Base-by-base conservation (phyloP, 192 early-diverging fungal species). In the Lunasporangiospora selenospora region DNA sequence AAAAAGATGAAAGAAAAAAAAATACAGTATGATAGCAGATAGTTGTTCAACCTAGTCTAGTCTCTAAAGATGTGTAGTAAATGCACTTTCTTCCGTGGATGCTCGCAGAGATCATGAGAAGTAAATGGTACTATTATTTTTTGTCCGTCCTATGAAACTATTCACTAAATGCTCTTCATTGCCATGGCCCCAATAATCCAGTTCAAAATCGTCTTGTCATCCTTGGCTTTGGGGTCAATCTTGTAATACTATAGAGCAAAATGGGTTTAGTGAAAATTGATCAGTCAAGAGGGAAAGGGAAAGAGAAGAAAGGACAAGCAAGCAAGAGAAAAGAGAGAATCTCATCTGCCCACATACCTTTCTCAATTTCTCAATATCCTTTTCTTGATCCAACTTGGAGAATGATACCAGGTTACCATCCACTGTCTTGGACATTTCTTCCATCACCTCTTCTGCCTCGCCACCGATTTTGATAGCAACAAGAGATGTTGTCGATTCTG, bases 141-240 rank as follows among this genome's bases (percentile, higher is more conserved):
- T 60, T 30, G 16, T 29, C 29, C 21, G 34, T 63, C 58, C 54
- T 42, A 12, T 69, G 8, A 47, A 26, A 47, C 40, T n/a, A n/a
- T 43, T 38, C 63, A 73, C 58, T 73, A 61, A 31, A 63, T 41
- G 27, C 63, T 69, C 58, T 87, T 87, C 38, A 84, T 65, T 6
- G 85, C 81, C 42, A 87, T 87, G 18, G 81, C 59, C 36, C 85
- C 81, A 50, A 76, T 58, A 26, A 84, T 69, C 31, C 77, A 58
- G 43, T 77, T 63, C 73, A 84, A 67, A 6, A 86, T 65, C 26
- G 49, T 65, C 6, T 80, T 54, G 41, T 52, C 44, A 49, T 79
- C 67, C n/a, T 66, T 64, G 26, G 67, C 41, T 29, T 67, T 61
- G 41, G 67, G 53, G 30, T 62, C 75, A n/a, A 83, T 61, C 58